Evolutionary conservation across 2,329 filamentous ascomycete genomes (phyloP), one percentile per base, ranked within the genome.

Genomic region (Claviceps digitariae): DNA sequence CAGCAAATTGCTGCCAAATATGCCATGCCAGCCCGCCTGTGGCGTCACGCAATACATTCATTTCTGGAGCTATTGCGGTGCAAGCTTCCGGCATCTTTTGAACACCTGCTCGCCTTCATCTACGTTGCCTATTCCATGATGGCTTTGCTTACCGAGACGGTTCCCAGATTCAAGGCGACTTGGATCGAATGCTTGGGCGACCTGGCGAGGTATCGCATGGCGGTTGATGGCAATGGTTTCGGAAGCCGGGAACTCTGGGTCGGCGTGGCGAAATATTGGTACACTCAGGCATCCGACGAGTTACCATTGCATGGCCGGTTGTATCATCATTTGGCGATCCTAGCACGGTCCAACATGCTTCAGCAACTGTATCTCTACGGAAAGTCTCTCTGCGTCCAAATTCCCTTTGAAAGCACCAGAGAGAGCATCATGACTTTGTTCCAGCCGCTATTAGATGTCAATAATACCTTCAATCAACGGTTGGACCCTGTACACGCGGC

Each of bases 181-280:
- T 97, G 91, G 91, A 87, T 95, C 9, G 91, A 96, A 59, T 96
- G 90, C 52, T 71, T 97, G 0, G 91, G 91, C 0, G 90, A 97
- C 62, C 69, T 97, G 0, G 86, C 84, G 0, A 75, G 90, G 21
- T 96, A 94, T 46, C 66, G 77, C 0, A 96, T 96, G 90, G 89
- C 90, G 0, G 90, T 96, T 46, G 31, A 96, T 64, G 86, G 95
- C 43, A 81, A 86, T 27, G 84, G 93, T 57, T 75, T 86, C 21
- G 69, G 78, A 2, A 86, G 91, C 53, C 74, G 86, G 1, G 87
- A 95, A 49, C 79, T 82, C 0, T 97, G 91, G 91, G 87, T 86
- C 0, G 77, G 78, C 0, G 87, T 95, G 0, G 86, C 86, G 0
- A 74, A 84, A 0, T 82, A 84, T 44, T 97, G 91, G 93, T 96